phyloP scores from a whole-genome alignment of 1,139 yeast genomes.

The Pichia terricola region DNA sequence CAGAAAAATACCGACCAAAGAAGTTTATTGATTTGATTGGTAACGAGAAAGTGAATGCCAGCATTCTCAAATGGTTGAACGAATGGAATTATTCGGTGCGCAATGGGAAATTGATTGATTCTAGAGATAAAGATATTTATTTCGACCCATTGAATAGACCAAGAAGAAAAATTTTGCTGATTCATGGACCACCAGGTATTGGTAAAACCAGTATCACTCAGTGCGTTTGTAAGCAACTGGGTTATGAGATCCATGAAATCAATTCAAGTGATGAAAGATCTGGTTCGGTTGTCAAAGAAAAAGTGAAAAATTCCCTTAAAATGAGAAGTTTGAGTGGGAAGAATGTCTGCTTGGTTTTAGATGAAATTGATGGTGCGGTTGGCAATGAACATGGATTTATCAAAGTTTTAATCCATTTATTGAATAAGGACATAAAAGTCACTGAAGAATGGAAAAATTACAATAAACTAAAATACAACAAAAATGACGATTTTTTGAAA shows the following conservation, averaged over 20 bases:
- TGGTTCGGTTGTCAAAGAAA: slow-evolving; percentile 43
- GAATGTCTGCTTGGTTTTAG: slow-evolving; percentile 77
- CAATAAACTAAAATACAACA: slow-evolving; percentile 16
- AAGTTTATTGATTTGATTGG: slow-evolving; percentile 68
- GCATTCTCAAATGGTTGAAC: slow-evolving; percentile 66
- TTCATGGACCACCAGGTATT: slow-evolving; percentile 93
- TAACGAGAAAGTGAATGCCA: slow-evolving; percentile 69
- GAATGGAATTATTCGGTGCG: slow-evolving; percentile 66
- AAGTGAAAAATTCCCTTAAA: slow-evolving; percentile 61
- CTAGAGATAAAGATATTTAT: slow-evolving; percentile 1
- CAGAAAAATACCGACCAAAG: slow-evolving; percentile 79
- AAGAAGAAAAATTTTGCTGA: slow-evolving; percentile 51
- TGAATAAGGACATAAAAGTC: slow-evolving; percentile 50
- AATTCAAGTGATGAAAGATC: slow-evolving; percentile 85
- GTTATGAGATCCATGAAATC: slow-evolving; percentile 72
- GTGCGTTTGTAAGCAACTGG: slow-evolving; percentile 71
- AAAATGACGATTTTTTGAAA: slow-evolving; percentile 36
- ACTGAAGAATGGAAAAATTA: slow-evolving; percentile 25
- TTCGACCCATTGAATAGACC: slow-evolving; percentile 65
- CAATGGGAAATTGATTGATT: slow-evolving; percentile 6
- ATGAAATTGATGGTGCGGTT: slow-evolving; percentile 81
- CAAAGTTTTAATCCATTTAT: slow-evolving; percentile 51
- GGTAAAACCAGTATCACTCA: slow-evolving; percentile 92
- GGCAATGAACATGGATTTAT: slow-evolving; percentile 66
- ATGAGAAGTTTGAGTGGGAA: slow-evolving; percentile 54